A percentile compares a stretch with the other conserved stretches of the same genome.
Conservation (phyloP, 2,329 filamentous ascomycete species). For the Aureobasidium sp. region DNA sequence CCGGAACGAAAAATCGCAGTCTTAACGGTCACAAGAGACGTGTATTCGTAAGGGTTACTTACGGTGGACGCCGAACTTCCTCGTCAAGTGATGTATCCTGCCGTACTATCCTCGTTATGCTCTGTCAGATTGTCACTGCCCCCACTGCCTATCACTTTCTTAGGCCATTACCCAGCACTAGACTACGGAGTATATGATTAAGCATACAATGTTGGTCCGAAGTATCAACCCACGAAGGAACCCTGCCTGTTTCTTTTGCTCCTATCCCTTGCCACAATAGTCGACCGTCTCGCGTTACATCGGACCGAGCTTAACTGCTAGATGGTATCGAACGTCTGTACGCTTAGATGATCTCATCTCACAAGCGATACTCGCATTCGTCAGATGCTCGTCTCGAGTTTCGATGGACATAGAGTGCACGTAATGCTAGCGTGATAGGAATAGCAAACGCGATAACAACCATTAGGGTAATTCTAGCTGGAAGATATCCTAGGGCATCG, state of each 20-base stretch:
- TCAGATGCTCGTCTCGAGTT: neutral
- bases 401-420: neutral
- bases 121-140: too few relatives aligned
- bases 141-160: too few relatives aligned
- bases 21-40: too few relatives aligned
- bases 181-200: too few relatives aligned
- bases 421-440: neutral
- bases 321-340: neutral
- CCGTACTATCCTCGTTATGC: too few relatives aligned
- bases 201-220: too few relatives aligned
- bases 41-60: too few relatives aligned
- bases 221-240: neutral
- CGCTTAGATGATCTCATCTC: neutral
- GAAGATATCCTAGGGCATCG: slow-evolving; percentile 28
- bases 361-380: neutral
- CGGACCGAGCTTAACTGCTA: neutral
- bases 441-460: neutral
- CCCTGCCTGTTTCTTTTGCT: neutral
- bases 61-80: too few relatives aligned
- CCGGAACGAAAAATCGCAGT: too few relatives aligned
- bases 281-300: neutral
- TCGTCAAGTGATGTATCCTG: too few relatives aligned
- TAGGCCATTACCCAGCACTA: too few relatives aligned
- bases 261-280: neutral
- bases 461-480: slow-evolving; percentile 28